These are phyloP conservation scores for Cystobasidiaceae sp. DNA, from an alignment of 1,284 basidiomycete species.

Conservation along the genomic window DNA sequence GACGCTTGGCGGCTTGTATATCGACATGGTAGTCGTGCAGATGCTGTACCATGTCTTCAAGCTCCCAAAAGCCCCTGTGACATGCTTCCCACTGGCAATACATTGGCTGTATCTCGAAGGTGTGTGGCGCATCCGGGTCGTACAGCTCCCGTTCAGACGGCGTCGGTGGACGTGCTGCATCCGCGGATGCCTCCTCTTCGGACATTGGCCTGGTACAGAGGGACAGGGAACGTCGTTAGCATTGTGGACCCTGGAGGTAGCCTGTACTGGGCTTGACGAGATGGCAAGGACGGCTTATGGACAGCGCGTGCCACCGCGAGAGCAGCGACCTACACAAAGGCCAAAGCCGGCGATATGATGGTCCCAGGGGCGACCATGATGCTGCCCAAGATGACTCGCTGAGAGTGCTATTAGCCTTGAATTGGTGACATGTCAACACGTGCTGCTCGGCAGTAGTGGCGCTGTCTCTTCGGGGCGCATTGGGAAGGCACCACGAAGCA, in stretches of 20 bases:
- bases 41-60: slow-evolving; percentile 31
- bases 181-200: slow-evolving; percentile 17
- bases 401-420: background rate
- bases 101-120: slow-evolving; percentile 16
- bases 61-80: slow-evolving; percentile 22
- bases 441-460: background rate
- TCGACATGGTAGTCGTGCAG: slow-evolving; percentile 12
- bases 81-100: slow-evolving; percentile 31
- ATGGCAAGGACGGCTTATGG: no score
- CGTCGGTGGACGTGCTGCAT: slow-evolving; percentile 2
- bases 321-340: slow-evolving; percentile 28
- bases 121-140: slow-evolving; percentile 1
- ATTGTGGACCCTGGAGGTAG: no score
- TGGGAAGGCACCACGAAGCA: no score
- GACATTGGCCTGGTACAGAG: slow-evolving; percentile 3
- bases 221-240: background rate
- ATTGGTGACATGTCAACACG: background rate
- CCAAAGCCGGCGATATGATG: slow-evolving; percentile 16
- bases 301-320: no score
- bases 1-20: slow-evolving; percentile 14
- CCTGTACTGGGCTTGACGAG: no score
- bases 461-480: no score
- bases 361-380: slow-evolving; percentile 22
- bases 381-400: background rate
- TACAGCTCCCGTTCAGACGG: slow-evolving; percentile 14